Base-by-base conservation (phyloP, 805 yeast species). In the Kluyveromyces starmeri region DNA sequence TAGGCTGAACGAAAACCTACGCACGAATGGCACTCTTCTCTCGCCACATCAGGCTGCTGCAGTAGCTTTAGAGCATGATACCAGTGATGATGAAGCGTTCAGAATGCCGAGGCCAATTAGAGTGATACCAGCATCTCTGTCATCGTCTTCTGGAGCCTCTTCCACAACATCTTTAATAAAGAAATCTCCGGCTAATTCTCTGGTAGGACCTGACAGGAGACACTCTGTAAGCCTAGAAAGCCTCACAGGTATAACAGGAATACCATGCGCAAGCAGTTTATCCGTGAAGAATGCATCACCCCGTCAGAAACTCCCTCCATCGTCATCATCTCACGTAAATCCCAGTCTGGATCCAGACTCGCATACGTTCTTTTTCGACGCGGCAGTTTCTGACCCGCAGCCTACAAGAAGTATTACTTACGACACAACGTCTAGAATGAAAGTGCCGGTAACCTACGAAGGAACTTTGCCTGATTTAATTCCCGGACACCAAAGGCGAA, bases 391-490 rank as follows among this genome's bases (percentile, higher is more conserved):
- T n/a, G n/a, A n/a, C n/a, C n/a, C n/a, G n/a, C n/a, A n/a, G n/a
- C n/a, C n/a, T n/a, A n/a, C 6, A 14, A 36, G 44, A 5, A 43
- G 42, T 23, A 12, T 30, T 19, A n/a, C 14, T 11, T 33, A 27
- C 19, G 37, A 36, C n/a, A 23, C 34, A 4, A 17, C 34, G 10
- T 27, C 28, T 15, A 39, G 36, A 23, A 28, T 29, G 12, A 24
- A 35, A 7, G 26, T 19, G n/a, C 36, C 37, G 10, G 39, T 45
- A n/a, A 46, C 42, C 16, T 47, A 45, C 27, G 45, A 45, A 17
- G 53, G 55, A 2, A 50, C 55, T 3, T 35, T 50, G 12, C 55
- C 55, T 1, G 52, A 50, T 32, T 31, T 50, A 10, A 50, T 50
- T 24, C 53, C 55, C 14, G 44, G 44, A 12, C 51, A 46, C 26